phyloP scores from a whole-genome alignment of 2,329 filamentous ascomycete genomes.

The Alternaria consortialis region DNA sequence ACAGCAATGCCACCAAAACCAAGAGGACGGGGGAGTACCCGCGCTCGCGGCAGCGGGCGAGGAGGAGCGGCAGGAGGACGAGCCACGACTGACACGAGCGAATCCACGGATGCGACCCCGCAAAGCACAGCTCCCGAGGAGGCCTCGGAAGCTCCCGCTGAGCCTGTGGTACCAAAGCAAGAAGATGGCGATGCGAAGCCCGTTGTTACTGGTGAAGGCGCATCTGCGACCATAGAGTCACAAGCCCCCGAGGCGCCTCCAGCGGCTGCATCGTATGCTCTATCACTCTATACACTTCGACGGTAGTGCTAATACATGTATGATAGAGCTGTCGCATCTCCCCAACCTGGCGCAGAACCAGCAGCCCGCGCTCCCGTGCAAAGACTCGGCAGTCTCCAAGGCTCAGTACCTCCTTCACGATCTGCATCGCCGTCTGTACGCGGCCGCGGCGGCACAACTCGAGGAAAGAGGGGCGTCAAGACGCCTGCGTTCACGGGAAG shows the following conservation, averaged over 20 bases:
- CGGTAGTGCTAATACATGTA: conserved; percentile 6
- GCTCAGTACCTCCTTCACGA: conserved; percentile 38
- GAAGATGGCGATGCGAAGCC: conserved; percentile 32
- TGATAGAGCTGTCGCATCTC: conserved; percentile 24
- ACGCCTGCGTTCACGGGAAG: conserved; percentile 56
- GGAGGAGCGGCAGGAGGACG: conserved; percentile 27
- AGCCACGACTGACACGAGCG: conserved; percentile 20
- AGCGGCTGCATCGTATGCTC: conserved; percentile 23
- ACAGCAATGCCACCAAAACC: conserved; percentile 45
- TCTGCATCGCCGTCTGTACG: conserved; percentile 43
- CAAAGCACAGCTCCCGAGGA: conserved; percentile 22
- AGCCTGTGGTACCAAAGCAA: conserved; percentile 29
- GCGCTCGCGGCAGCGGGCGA: conserved; percentile 32
- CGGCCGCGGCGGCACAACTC: conserved; percentile 32
- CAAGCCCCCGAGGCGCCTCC: conserved; percentile 18
- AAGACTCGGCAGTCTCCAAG: conserved; percentile 42
- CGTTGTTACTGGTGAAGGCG: conserved; percentile 17
- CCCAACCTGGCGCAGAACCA: conserved; percentile 29
- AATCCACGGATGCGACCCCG: conserved; percentile 26
- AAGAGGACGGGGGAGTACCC: conserved; percentile 34
- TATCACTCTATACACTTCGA: neutral
- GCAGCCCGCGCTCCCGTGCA: conserved; percentile 34
- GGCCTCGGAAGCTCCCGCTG: conserved; percentile 14
- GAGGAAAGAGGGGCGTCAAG: conserved; percentile 41
- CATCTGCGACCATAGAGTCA: conserved; percentile 24